phyloP scores from a whole-genome alignment of 805 yeast genomes.

The Torulaspora maleeae region DNA sequence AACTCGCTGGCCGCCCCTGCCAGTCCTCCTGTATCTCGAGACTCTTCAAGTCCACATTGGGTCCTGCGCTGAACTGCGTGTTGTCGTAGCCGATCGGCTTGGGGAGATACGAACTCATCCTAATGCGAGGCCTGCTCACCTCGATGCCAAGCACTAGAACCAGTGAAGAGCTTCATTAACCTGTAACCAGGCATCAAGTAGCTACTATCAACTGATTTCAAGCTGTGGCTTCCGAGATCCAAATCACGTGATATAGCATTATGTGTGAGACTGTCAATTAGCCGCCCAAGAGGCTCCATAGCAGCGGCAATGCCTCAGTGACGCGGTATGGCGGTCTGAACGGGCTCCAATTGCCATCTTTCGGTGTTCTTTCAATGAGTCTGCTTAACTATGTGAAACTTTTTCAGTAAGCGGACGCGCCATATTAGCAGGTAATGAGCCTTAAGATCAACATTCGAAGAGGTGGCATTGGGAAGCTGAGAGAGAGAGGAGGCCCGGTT shows the following conservation, averaged over 20 bases:
- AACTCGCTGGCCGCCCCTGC: constrained; percentile 38
- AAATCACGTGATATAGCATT: too few species aligned
- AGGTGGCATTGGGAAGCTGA: background rate
- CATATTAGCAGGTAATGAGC: background rate
- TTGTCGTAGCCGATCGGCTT: constrained; percentile 17
- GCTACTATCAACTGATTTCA: too few species aligned
- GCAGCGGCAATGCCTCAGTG: background rate
- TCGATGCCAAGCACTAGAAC: too few species aligned
- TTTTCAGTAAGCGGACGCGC: background rate
- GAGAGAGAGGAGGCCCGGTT: background rate
- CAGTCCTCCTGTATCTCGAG: constrained; percentile 32
- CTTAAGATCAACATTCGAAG: background rate
- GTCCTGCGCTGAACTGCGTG: constrained; percentile 20
- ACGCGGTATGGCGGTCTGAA: background rate
- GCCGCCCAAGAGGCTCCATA: background rate
- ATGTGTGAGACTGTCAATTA: too few species aligned
- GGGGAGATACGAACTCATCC: constrained; percentile 8
- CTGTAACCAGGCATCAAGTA: too few species aligned
- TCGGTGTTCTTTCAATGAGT: background rate
- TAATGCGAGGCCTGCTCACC: background rate
- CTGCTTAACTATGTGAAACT: background rate
- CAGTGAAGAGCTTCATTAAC: too few species aligned
- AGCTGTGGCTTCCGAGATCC: too few species aligned
- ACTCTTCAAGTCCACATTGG: constrained; percentile 26
- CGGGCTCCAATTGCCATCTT: background rate